Conservation (phyloP, 2,329 filamentous ascomycete genomes). For the Alternaria gansuensis region DNA sequence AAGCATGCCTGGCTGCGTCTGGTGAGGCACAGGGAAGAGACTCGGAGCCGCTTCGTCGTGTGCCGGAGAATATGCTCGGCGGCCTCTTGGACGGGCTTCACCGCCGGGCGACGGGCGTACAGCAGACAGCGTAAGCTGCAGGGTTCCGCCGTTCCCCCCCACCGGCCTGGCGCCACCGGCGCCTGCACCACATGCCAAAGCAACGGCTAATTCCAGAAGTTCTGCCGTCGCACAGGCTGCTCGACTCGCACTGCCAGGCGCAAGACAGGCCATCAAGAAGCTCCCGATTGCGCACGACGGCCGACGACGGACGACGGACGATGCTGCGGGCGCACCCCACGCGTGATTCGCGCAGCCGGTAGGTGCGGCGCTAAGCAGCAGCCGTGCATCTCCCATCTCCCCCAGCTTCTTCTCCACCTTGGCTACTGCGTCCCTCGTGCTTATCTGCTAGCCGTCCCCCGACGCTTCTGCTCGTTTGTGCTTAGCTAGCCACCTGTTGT, state of each 20-base stretch:
- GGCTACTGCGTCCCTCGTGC: constrained; percentile 32
- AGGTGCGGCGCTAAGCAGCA: constrained; percentile 22
- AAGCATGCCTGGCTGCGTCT: background rate
- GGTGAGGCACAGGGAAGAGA: background rate
- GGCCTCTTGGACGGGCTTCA: constrained; percentile 4
- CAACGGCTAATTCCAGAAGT: constrained; percentile 2
- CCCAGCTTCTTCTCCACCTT: constrained; percentile 41
- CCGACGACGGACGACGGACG: background rate
- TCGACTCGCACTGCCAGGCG: constrained; percentile 7
- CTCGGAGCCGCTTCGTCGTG: background rate
- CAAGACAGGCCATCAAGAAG: background rate
- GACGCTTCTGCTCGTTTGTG: constrained; percentile 5
- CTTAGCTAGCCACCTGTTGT: constrained; percentile 7
- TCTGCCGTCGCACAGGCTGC: constrained; percentile 6
- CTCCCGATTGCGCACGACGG: background rate
- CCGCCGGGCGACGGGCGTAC: constrained; percentile 10
- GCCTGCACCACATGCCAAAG: constrained; percentile 11
- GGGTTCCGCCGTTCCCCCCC: constrained; percentile 5
- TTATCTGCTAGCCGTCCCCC: constrained; percentile 17
- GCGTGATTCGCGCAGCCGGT: constrained; percentile 21
- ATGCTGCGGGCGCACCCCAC: constrained; percentile 21
- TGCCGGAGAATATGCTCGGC: background rate
- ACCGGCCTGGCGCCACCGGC: constrained; percentile 9
- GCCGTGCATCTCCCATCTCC: constrained; percentile 19
- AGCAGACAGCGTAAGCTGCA: constrained; percentile 1